Evolutionary conservation across 768 basidiomycete species (phyloP).

Genomic region (Suillus subalutaceus): DNA sequence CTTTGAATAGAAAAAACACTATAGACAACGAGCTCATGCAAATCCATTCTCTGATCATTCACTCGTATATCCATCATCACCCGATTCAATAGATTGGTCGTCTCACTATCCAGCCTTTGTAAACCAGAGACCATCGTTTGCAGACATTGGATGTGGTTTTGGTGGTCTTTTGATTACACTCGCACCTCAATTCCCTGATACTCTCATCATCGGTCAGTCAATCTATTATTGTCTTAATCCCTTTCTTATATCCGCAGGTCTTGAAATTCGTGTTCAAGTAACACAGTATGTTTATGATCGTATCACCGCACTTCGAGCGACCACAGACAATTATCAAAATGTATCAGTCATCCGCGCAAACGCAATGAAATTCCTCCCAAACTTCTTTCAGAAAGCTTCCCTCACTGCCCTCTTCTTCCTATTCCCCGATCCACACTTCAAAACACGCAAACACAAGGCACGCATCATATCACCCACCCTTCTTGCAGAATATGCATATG

Average conservation of each 20-base stretch:
- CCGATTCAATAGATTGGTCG: constrained; percentile 78
- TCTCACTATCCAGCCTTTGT: constrained; percentile 78
- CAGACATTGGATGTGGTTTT: constrained; percentile 97
- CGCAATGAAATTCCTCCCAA: constrained; percentile 98
- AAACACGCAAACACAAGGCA: constrained; percentile 96
- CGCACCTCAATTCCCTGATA: constrained; percentile 89
- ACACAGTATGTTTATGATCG: constrained; percentile 95
- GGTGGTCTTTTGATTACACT: constrained; percentile 90
- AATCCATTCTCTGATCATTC: constrained; percentile 89
- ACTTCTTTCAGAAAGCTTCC: constrained; percentile 91
- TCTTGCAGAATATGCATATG: constrained; percentile 95
- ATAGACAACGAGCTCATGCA: constrained; percentile 81
- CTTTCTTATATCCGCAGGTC: constrained; percentile 51
- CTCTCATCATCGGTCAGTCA: constrained; percentile 89
- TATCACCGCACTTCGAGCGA: constrained; percentile 87
- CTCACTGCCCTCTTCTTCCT: constrained; percentile 95
- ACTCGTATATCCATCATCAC: constrained; percentile 83
- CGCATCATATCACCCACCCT: constrained; percentile 98
- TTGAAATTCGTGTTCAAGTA: constrained; percentile 97
- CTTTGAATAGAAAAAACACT: constrained; percentile 70
- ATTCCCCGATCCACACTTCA: constrained; percentile 99
- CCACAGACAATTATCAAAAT: constrained; percentile 68
- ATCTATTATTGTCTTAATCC: constrained; percentile 20
- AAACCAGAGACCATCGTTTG: constrained; percentile 82
- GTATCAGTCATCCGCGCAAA: constrained; percentile 94